A percentile compares a stretch with the other conserved stretches of the same genome.
phyloP scores from a whole-genome alignment of 768 basidiomycete genomes.

The Leccinum boreale region DNA sequence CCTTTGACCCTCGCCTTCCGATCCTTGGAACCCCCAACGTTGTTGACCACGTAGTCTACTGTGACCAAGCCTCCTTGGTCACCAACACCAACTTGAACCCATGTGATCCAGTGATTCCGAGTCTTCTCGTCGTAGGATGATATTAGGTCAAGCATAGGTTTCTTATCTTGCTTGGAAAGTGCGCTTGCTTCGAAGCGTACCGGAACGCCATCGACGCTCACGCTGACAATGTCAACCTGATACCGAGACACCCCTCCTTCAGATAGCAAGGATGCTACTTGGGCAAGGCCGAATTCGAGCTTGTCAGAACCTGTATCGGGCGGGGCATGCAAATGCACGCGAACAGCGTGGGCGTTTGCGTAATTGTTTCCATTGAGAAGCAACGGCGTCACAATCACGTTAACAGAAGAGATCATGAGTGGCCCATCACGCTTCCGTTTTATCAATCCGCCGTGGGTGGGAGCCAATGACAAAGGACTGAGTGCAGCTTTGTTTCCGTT shows the following conservation, averaged over 20 bases:
- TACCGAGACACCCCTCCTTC: conserved; percentile 31
- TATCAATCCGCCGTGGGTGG: conserved; percentile 30
- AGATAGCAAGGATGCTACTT: conserved; percentile 26
- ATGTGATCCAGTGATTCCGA: conserved; percentile 58
- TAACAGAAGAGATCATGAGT: conserved; percentile 59
- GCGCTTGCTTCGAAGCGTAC: conserved; percentile 56
- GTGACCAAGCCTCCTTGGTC: conserved; percentile 50
- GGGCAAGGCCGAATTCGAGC: conserved; percentile 73
- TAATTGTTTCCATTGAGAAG: conserved; percentile 17
- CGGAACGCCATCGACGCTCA: conserved; percentile 62
- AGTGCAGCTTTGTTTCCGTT: conserved; percentile 15
- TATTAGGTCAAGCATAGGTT: conserved; percentile 32
- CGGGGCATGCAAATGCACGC: conserved; percentile 53
- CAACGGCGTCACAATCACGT: conserved; percentile 53
- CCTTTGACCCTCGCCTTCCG: conserved; percentile 35
- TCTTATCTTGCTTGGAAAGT: conserved; percentile 36
- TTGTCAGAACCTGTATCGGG: conserved; percentile 60
- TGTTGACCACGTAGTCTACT: conserved; percentile 61
- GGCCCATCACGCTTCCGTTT: conserved; percentile 50
- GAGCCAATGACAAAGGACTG: conserved; percentile 10
- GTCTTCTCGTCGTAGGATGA: conserved; percentile 52
- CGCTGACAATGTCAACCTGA: conserved; percentile 48
- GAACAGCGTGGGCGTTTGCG: conserved; percentile 57
- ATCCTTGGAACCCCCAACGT: conserved; percentile 9
- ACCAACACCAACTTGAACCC: conserved; percentile 61